phyloP scores from a whole-genome alignment of 148 eudicot genomes.

The Agrostemma githago region DNA sequence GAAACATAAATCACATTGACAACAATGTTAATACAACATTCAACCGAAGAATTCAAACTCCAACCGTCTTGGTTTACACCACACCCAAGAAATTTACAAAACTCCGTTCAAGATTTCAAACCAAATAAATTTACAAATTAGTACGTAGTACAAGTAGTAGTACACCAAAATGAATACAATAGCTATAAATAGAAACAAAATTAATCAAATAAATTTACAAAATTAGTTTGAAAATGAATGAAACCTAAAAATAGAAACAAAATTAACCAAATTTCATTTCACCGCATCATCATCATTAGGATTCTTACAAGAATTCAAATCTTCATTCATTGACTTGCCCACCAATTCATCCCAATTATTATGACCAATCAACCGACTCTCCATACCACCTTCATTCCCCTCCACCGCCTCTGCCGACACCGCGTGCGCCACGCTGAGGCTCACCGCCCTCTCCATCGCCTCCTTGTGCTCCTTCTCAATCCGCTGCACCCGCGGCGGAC shows the following conservation, averaged over 20 bases:
- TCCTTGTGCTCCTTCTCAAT: slow-evolving; percentile 81
- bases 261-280: slow-evolving; percentile 1
- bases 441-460: slow-evolving; percentile 86
- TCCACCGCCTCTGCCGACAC: slow-evolving; percentile 14
- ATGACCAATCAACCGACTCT: background rate
- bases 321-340: slow-evolving; percentile 43
- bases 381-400: background rate
- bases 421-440: slow-evolving; percentile 79
- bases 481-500: slow-evolving; percentile 61
- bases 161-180: too few species aligned
- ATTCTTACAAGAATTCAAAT: slow-evolving; percentile 15
- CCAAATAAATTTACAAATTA: too few species aligned
- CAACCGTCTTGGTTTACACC: too few species aligned
- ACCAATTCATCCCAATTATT: slow-evolving; percentile 66
- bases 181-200: too few species aligned
- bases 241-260: background rate
- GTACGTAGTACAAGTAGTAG: too few species aligned
- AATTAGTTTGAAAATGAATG: too few species aligned
- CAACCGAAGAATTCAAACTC: too few species aligned
- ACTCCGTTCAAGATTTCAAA: too few species aligned
- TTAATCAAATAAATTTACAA: background rate
- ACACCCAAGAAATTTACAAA: too few species aligned
- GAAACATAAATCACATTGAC: too few species aligned
- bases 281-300: slow-evolving; percentile 17
- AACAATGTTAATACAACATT: too few species aligned